phyloP scores from a whole-genome alignment of 2,329 filamentous ascomycete species.

The Chaetothyriales sp. region DNA sequence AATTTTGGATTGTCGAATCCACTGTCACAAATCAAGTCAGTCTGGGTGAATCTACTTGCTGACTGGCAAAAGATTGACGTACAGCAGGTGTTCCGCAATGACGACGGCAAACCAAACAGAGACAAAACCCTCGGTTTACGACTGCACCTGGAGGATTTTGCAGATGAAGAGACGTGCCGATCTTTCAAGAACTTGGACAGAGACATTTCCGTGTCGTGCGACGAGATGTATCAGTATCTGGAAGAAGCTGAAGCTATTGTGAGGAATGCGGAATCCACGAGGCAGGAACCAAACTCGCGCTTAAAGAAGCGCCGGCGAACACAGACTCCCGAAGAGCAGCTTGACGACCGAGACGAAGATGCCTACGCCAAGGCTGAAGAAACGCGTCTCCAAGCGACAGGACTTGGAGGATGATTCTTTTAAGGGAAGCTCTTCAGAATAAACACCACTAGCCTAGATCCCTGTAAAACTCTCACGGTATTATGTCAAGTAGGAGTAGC shows the following conservation, averaged over 20 bases:
- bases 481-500: too few species aligned
- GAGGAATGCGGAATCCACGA: conserved; percentile 1
- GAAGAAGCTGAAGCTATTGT: conserved; percentile 6
- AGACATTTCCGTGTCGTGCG: conserved; percentile 7
- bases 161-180: conserved; percentile 12
- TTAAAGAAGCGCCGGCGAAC: conserved; percentile 7
- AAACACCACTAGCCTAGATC: too few species aligned
- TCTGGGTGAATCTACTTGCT: conserved; percentile 3
- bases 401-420: too few species aligned
- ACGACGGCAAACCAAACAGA: conserved; percentile 11
- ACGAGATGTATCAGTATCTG: conserved; percentile 8
- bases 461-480: too few species aligned
- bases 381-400: too few species aligned
- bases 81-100: conserved; percentile 18
- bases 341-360: conserved; percentile 4
- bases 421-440: too few species aligned
- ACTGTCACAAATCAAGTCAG: conserved; percentile 8
- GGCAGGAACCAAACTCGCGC: background rate
- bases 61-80: conserved; percentile 3
- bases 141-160: conserved; percentile 18
- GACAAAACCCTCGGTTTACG: conserved; percentile 13
- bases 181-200: conserved; percentile 5
- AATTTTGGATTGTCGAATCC: conserved; percentile 11
- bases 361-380: conserved; percentile 6
- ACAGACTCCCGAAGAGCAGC: conserved; percentile 6